Conservation (phyloP, 2,329 filamentous ascomycete genomes). For the Talaromyces islandicus region DNA sequence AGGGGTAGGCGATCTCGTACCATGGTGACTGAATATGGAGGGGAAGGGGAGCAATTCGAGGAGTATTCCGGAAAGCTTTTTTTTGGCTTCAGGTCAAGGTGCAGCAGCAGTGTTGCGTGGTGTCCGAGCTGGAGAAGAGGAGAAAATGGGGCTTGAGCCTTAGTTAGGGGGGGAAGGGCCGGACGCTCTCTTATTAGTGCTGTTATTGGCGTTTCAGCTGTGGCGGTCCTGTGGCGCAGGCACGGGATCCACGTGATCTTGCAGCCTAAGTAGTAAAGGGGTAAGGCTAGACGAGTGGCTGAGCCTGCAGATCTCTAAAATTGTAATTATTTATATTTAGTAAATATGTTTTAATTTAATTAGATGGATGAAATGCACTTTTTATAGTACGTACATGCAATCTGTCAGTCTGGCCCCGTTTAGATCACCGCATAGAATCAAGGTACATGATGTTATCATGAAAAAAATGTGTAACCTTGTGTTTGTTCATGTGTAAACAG, state of each 20-base stretch:
- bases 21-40: slow-evolving; percentile 9
- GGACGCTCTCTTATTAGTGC: neutral
- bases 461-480: neutral
- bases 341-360: too few species aligned
- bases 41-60: neutral
- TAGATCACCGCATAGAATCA: neutral
- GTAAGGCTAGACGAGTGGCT: neutral
- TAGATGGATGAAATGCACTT: neutral
- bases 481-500: neutral
- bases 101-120: neutral
- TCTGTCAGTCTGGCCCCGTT: neutral
- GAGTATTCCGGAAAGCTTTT: neutral
- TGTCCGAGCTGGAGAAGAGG: neutral
- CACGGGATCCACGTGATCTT: neutral
- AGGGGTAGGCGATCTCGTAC: neutral
- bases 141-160: slow-evolving; percentile 13
- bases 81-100: neutral
- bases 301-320: neutral
- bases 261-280: neutral
- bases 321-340: too few species aligned
- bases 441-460: neutral
- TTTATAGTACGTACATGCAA: neutral
- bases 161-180: slow-evolving; percentile 12
- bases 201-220: slow-evolving; percentile 9
- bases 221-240: neutral